phyloP scores from a whole-genome alignment of 1,284 basidiomycete genomes.

The Microbotryomycetes sp. region DNA sequence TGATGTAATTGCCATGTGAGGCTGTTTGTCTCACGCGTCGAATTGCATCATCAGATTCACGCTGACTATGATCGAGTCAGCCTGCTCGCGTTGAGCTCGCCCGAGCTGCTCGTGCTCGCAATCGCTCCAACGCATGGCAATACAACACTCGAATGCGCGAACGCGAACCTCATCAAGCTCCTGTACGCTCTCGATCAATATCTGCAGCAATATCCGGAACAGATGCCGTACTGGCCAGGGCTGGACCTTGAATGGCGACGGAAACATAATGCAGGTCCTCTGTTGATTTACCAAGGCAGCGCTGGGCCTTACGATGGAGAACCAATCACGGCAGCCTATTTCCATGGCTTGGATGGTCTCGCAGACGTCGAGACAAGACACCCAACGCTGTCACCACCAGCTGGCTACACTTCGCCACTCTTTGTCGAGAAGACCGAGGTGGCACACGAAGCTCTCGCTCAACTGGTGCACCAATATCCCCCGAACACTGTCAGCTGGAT shows the following conservation, averaged over 20 bases:
- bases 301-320: slow-evolving; percentile 69
- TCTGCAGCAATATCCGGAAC: slow-evolving; percentile 54
- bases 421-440: slow-evolving; percentile 1
- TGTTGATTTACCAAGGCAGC: slow-evolving; percentile 50
- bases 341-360: slow-evolving; percentile 63
- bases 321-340: slow-evolving; percentile 75
- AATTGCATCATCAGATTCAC: not conserved
- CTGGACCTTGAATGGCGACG: slow-evolving; percentile 41
- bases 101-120: slow-evolving; percentile 60
- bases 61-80: not conserved
- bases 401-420: slow-evolving; percentile 28
- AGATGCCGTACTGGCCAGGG: slow-evolving; percentile 57
- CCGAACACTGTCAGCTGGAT: slow-evolving; percentile 70
- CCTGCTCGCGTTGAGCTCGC: slow-evolving; percentile 39
- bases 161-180: slow-evolving; percentile 66
- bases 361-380: slow-evolving; percentile 64
- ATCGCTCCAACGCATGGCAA: slow-evolving; percentile 48
- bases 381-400: slow-evolving; percentile 59
- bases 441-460: slow-evolving; percentile 55
- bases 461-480: slow-evolving; percentile 57
- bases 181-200: slow-evolving; percentile 67
- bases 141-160: slow-evolving; percentile 43
- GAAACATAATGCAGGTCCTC: slow-evolving; percentile 42
- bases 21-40: slow-evolving; percentile 20
- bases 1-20: slow-evolving; percentile 67